Evolutionary conservation across 2,329 filamentous ascomycete species (phyloP), one percentile per base, ranked within the genome.

Genomic region (Lecanicillium sp.): DNA sequence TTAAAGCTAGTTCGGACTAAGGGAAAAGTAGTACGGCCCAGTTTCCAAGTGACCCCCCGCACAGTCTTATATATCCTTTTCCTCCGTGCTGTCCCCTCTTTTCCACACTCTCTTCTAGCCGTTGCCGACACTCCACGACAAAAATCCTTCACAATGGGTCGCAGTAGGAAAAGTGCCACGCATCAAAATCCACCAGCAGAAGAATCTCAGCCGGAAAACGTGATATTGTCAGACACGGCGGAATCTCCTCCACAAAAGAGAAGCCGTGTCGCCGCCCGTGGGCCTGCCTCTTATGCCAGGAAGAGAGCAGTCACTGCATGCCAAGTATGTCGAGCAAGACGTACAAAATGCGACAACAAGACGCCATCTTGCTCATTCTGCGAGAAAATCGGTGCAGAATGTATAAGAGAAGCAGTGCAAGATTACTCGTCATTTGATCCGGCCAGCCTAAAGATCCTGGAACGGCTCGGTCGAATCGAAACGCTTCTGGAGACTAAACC

Each of bases 361-460:
- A 33, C 14, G 14, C 30, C 30, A 18, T 12, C 15, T 17, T 33
- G 30, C 17, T 33, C 30, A 16, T 33, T 33, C 18, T 33, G 30
- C 17, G 30, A 33, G 13, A 55, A 48, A 25, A 47, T 51, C 14
- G 56, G 56, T 5, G 51, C 54, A 8, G 45, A 42, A 4, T 58
- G 56, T 39, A 49, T 52, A 2, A 48, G 48, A 41, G 48, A 47
- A 5, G 44, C 53, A 3, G 46, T 48, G 1, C 7, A 25, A 25
- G 54, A 54, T 42, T 33, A 52, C 9, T 51, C 51, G 20, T 59
- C 54, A 17, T 65, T 65, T 41, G 62, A 65, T 43, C 57, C 62
- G 9, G 62, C 63, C 2, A 66, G 62, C 40, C 48, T 64, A 19
- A 57, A 55, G 18, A 65, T 66, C 15, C 44, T 66, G 29, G 58